These are phyloP conservation scores for Fusarium transvaalense DNA, from an alignment of 2,329 filamentous ascomycete species.

Conservation along the genomic window DNA sequence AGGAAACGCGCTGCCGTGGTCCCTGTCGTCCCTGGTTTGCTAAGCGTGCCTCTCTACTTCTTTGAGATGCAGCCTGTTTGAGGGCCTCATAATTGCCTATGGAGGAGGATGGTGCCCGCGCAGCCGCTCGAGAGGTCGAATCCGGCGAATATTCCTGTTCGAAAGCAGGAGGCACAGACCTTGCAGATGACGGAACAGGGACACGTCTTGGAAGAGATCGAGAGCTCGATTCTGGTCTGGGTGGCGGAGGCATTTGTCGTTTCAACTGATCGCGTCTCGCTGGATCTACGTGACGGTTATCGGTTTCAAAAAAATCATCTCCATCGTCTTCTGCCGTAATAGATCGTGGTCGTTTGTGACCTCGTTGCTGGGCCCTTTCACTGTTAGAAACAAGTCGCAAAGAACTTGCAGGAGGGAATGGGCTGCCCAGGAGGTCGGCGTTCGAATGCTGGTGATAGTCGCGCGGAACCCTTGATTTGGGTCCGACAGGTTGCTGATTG, in stretches of 20 bases:
- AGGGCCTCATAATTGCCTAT: constrained; percentile 42
- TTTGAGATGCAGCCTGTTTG: constrained; percentile 45
- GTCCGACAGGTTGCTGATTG: constrained; percentile 38
- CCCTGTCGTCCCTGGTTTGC: constrained; percentile 13
- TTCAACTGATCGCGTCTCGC: constrained; percentile 38
- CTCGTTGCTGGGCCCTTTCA: neutral
- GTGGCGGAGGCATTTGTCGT: constrained; percentile 29
- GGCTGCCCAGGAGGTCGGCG: constrained; percentile 30
- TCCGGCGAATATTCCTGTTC: constrained; percentile 44
- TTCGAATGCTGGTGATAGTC: constrained; percentile 44
- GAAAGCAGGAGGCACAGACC: constrained; percentile 38
- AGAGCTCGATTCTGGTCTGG: constrained; percentile 19
- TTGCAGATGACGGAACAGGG: constrained; percentile 9
- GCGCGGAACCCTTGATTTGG: constrained; percentile 31
- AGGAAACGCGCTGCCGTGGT: constrained; percentile 51
- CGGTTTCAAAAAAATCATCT: constrained; percentile 49
- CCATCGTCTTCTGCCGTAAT: constrained; percentile 40
- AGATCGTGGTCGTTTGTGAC: constrained; percentile 9
- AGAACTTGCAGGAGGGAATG: constrained; percentile 29
- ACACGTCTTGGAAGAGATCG: constrained; percentile 14
- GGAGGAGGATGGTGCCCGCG: constrained; percentile 6
- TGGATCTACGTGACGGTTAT: constrained; percentile 45
- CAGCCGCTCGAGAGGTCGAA: neutral
- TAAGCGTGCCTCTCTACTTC: constrained; percentile 38
- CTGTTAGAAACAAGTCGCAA: neutral